phyloP scores from a whole-genome alignment of 495 filamentous ascomycete species.

The Penicillium lagena region DNA sequence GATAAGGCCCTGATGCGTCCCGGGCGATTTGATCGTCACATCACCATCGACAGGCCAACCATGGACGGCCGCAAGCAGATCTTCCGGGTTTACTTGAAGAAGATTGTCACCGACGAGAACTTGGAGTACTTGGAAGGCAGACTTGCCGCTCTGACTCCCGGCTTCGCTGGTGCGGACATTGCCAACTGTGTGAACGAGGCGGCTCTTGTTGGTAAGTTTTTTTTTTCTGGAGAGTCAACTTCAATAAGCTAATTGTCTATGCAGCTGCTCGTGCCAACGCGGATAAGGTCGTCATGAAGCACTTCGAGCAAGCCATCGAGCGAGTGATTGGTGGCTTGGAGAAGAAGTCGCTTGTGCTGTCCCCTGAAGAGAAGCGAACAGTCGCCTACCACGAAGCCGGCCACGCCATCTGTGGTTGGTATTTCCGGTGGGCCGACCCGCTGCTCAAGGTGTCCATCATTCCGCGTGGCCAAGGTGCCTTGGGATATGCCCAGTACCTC shows the following conservation, averaged over 20 bases:
- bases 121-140: conserved; percentile 80
- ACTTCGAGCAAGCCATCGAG: conserved; percentile 97
- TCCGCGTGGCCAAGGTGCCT: conserved; percentile 83
- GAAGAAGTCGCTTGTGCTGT: conserved; percentile 90
- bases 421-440: conserved; percentile 90
- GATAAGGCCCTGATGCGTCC: conserved; percentile 95
- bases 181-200: conserved; percentile 98
- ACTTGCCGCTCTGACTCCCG: conserved; percentile 85
- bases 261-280: conserved; percentile 78
- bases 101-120: conserved; percentile 87
- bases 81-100: conserved; percentile 85
- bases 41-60: conserved; percentile 85
- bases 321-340: conserved; percentile 93
- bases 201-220: conserved; percentile 80
- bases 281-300: conserved; percentile 68
- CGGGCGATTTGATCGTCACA: conserved; percentile 94
- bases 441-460: conserved; percentile 98
- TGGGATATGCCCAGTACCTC: conserved; percentile 97
- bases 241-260: conserved; percentile 21
- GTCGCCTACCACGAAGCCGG: conserved; percentile 98
- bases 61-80: conserved; percentile 97
- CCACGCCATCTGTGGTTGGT: conserved; percentile 98
- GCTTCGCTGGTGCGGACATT: conserved; percentile 95
- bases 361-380: conserved; percentile 85
- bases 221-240: conserved; percentile 2